Base-by-base conservation (phyloP, 345 rosid genomes). In the Citrus hindsii region DNA sequence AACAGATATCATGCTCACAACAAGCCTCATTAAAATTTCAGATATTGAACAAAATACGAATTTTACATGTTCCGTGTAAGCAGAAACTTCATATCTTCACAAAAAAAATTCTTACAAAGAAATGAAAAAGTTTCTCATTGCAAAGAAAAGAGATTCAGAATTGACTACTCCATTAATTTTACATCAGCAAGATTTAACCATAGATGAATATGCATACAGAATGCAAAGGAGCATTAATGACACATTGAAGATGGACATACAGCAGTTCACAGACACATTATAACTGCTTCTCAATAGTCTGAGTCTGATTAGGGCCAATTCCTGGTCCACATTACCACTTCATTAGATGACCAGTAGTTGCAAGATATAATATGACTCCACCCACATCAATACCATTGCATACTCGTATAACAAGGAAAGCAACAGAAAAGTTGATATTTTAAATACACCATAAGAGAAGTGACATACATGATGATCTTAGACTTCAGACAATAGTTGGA, bases 31-130 rank as follows among this genome's bases (percentile, higher is more conserved):
- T 14, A 73, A 73, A n/a, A 2, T 35, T 74, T 56, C 4, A 4
- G 27, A 60, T 33, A 67, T 66, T 55, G 21, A 81, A 71, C 32
- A 77, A 73, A 74, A 69, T 4, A 27, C 30, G 60, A 46, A 46
- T 16, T 51, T 19, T 35, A 18, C 67, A 77, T 7, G 65, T 21
- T 30, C 46, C 32, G 25, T 51, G 51, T 7, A 65, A 51, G 77
- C 60, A 46, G 28, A 19, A 63, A 28, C 35, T 75, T 24, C 33
- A 51, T 22, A 74, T 42, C 53, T 13, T 66, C 24, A 33, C 25
- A 42, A 53, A 35, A 76, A 22, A 32, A 32, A 35, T 22, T 32
- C n/a, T 33, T 14, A n/a, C 30, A 13, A 75, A 30, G 27, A 51
- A 75, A 19, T 18, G 32, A 37, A 42, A 33, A 48, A 46, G n/a